Percentiles rank a stretch among this genome's conserved stretches.
These are phyloP conservation scores for Colletotrichum lini DNA, from an alignment of 2,329 filamentous ascomycete genomes.

Conservation along the genomic window DNA sequence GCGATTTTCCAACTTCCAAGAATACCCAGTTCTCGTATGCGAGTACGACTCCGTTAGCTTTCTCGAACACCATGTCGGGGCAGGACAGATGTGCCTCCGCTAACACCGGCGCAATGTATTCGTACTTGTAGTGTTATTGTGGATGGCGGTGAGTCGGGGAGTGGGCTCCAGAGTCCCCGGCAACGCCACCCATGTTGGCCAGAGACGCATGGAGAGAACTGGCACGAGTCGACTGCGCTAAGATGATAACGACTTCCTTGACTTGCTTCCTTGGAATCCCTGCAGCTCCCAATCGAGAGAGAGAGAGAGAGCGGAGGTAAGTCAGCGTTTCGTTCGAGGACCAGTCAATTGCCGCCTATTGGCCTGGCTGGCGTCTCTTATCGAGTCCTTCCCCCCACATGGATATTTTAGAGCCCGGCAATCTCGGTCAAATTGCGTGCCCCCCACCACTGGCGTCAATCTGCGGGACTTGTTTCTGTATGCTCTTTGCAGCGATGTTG, in stretches of 20 bases:
- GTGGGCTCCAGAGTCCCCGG: constrained; percentile 21
- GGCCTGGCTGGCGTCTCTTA: constrained; percentile 33
- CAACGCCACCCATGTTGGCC: constrained; percentile 32
- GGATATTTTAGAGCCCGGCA: constrained; percentile 40
- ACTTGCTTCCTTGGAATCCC: constrained; percentile 36
- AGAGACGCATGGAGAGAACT: constrained; percentile 16
- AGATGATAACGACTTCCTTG: constrained; percentile 27
- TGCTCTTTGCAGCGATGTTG: constrained; percentile 7
- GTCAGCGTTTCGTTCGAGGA: constrained; percentile 38
- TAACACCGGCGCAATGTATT: constrained; percentile 30
- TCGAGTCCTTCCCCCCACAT: constrained; percentile 35
- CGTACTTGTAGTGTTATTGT: constrained; percentile 18
- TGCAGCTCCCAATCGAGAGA: constrained; percentile 28
- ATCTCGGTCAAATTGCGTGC: constrained; percentile 42
- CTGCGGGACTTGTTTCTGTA: constrained; percentile 33
- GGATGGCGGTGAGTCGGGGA: constrained; percentile 40
- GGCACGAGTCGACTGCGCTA: constrained; percentile 35
- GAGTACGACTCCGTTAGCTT: constrained; percentile 33
- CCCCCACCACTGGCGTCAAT: constrained; percentile 29
- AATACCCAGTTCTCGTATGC: not conserved
- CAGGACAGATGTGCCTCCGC: constrained; percentile 5
- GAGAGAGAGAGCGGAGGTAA: not conserved
- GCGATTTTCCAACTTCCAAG: constrained; percentile 13
- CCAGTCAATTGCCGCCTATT: constrained; percentile 22
- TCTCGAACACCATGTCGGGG: constrained; percentile 21